Evolutionary conservation across 2,329 filamentous ascomycete genomes (phyloP), one percentile per base, ranked within the genome.

Genomic region (Penicillium janthinellum): DNA sequence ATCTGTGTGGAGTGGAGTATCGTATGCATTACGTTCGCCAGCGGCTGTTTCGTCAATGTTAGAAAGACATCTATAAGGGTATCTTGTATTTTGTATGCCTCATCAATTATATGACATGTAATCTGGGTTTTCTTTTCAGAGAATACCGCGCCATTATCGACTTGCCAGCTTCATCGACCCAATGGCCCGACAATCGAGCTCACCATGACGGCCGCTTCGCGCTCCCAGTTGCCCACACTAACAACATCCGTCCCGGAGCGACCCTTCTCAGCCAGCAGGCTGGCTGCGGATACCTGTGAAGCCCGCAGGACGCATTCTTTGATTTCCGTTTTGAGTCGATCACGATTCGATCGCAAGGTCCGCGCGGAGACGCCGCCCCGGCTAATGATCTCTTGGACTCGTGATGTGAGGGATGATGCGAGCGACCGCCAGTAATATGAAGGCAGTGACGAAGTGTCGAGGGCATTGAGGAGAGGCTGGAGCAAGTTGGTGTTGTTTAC

Each of bases 351-450:
- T 67, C 86, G 86, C 64, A 99, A 79, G 4, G 91, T 93, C 59
- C 95, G 84, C 4, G 91, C 92, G 31, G 90, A 90, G 0, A 93
- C 90, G 0, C 95, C 94, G 2, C 94, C 93, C 59, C 91, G 86
- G 61, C 84, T 87, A 58, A 96, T 77, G 47, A 98, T 91, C 65
- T 98, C 94, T 74, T 92, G 89, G 0, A 96, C 92, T 22, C 91
- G 85, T 0, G 87, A 81, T 3, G 89, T 86, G 60, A 98, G 82
- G 57, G 87, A 88, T 0, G 90, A 87, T 0, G 95, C 95, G 70
- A 98, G 84, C 8, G 90, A 90, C 55, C 95, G 85, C 92, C 95
- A 99, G 78, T 96, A 99, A 74, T 94, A 96, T 0, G 90, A 94
- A 1, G 92, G 87, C 15, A 99, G 80, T 1, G 91, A 95, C 0